Evolutionary conservation across 148 eudicot species (phyloP), one percentile per base, ranked within the genome.

Genomic region (Beta vulgaris): DNA sequence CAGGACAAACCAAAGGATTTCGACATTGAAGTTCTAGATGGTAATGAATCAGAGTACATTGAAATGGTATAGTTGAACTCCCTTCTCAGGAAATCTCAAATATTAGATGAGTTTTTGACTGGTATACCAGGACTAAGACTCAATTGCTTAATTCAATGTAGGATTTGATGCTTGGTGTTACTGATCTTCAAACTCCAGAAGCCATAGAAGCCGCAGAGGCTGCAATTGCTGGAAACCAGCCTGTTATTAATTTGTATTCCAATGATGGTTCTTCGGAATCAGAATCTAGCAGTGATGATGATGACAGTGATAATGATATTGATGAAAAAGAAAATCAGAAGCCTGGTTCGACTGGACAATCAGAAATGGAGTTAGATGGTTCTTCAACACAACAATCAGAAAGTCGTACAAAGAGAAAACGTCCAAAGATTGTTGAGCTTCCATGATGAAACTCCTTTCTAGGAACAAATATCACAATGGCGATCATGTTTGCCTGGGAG

Each of bases 131-230:
- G 19, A 34, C 69, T 73, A 57, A 51, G 57, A 48, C 29, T 70
- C 37, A 29, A 12, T 43, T 23, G 28, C 59, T 43, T 63, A 23
- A 46, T 35, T 7, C 9, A 18, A 21, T 71, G 31, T 77, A 93
- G 97, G 98, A 93, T 84, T 80, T 93, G 86, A 93, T 91, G 93
- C 78, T 93, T 73, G 98, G 98, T 32, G 84, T 93, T 76, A 93
- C 98, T 61, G 97, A 93, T 78, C 95, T 93, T 62, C 90, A 88
- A 70, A 91, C 98, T 59, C 91, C 93, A 14, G 97, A 91, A 68
- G 97, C 98, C 36, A 61, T 90, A 77, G 82, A 91, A 72, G 97
- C 97, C 39, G 98, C 98, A 21, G 96, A 93, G 84, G 84, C 91
- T 40, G 91, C 93, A 72, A 57, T 88, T 8, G 88, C 82, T 42